A percentile compares a stretch with the other conserved stretches of the same genome.
Conservation (phyloP, 148 eudicot species). For the Camellia granthamiana region DNA sequence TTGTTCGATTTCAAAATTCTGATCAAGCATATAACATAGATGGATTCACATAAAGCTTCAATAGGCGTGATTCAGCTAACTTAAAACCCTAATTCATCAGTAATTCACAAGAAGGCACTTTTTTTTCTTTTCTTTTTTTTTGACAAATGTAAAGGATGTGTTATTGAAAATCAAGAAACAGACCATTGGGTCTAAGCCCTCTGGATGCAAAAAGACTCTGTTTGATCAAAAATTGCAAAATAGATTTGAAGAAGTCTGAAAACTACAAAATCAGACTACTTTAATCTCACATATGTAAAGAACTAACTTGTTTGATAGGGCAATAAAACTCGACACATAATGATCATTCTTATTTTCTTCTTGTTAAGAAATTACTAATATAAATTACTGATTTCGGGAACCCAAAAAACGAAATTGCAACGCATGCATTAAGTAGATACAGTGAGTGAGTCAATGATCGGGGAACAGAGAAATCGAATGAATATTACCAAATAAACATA, state of each 20-base stretch:
- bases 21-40: neutral
- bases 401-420: neutral
- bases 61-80: neutral
- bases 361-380: neutral
- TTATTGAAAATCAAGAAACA: too few species aligned
- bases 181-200: too few species aligned
- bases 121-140: neutral
- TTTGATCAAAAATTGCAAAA: too few species aligned
- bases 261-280: too few species aligned
- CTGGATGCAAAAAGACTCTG: too few species aligned
- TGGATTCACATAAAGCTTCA: neutral
- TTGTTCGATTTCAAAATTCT: neutral
- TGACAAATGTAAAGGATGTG: neutral
- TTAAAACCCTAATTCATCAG: neutral
- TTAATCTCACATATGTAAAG: too few species aligned
- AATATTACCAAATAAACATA: slow-evolving; percentile 81
- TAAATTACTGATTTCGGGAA: neutral
- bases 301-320: too few species aligned
- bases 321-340: too few species aligned
- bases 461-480: neutral
- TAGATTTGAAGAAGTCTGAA: too few species aligned
- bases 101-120: neutral
- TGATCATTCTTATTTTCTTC: too few species aligned
- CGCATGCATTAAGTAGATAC: neutral
- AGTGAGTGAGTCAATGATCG: neutral